Conservation (phyloP, 2,329 filamentous ascomycete genomes). For the Claviceps sp. region DNA sequence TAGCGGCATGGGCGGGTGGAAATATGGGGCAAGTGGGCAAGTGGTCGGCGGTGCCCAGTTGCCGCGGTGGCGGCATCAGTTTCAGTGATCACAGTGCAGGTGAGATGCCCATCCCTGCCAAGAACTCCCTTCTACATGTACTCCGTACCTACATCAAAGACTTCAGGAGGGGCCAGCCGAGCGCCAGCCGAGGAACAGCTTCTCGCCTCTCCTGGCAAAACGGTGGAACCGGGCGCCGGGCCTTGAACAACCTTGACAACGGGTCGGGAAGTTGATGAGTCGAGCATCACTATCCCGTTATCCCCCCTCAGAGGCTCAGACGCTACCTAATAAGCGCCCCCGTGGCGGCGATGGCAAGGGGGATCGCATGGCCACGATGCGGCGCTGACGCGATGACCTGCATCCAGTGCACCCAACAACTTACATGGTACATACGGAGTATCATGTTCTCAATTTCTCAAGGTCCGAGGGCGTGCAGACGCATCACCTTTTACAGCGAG, state of each 20-base stretch:
- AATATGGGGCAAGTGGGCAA: background rate
- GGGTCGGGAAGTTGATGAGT: background rate
- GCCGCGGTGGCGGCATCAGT: slow-evolving; percentile 9
- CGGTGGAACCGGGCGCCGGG: background rate
- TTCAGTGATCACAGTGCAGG: no score
- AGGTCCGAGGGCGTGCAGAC: background rate
- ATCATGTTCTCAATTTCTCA: background rate
- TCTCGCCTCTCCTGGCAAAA: background rate
- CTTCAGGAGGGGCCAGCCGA: no score
- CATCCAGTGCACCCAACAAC: background rate
- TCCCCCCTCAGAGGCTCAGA: no score
- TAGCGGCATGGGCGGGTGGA: slow-evolving; percentile 1
- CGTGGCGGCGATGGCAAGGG: background rate
- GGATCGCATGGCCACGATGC: slow-evolving; percentile 7
- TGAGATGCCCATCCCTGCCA: slow-evolving; percentile 7
- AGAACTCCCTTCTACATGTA: background rate
- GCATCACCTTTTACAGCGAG: background rate
- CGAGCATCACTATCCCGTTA: background rate
- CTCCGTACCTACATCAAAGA: background rate
- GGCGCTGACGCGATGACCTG: slow-evolving; percentile 8
- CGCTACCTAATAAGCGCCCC: no score
- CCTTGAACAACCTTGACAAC: background rate
- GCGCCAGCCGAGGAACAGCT: no score
- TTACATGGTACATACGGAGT: background rate
- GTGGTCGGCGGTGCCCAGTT: slow-evolving; percentile 2